Evolutionary conservation across 805 yeast genomes (phyloP), one percentile per base, ranked within the genome.

Genomic region (Candida boidinii): DNA sequence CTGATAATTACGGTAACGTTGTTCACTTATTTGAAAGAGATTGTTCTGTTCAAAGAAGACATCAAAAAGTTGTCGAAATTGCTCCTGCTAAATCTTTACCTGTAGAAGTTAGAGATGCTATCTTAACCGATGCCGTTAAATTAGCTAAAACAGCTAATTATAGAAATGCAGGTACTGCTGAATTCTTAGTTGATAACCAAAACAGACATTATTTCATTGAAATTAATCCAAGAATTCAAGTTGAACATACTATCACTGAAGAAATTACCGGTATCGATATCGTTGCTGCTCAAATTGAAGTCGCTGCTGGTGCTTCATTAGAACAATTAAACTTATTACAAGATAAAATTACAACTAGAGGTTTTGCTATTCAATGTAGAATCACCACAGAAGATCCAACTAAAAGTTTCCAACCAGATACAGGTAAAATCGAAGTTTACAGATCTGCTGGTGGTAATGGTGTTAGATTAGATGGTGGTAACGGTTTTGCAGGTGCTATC

Each of bases 361-460:
- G 99, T 15, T 90, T 88, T 55, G 97, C 98, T 24, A 92, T 92
- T 48, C 98, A 92, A 68, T 90, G 98, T 69, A 87, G 98, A 70
- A 92, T 92, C 66, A 90, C 97, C 38, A 90, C 98, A 32, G 98
- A 92, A 62, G 98, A 90, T 57, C 97, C 98, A 10, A 56, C 94
- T 33, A 88, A 88, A 66, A 85, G 82, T 56, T 90, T 90, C 78
- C 96, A 85, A 64, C 98, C 98, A 12, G 98, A 90, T 57, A 92
- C 97, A 3, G 98, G 98, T 56, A 87, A 88, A 62, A 82, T 90
- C 49, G 98, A 90, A 62, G 98, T 90, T 29, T 90, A 90, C 69
- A 78, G 97, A 60, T 87, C 96, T 29, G 85, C 97, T 16, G 98
- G 98, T 64, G 99, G 99, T 70, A 92, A 92, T 55, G 99, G 99